Evolutionary conservation across 805 yeast genomes (phyloP).

Genomic region (Metschnikowia hibisci): DNA sequence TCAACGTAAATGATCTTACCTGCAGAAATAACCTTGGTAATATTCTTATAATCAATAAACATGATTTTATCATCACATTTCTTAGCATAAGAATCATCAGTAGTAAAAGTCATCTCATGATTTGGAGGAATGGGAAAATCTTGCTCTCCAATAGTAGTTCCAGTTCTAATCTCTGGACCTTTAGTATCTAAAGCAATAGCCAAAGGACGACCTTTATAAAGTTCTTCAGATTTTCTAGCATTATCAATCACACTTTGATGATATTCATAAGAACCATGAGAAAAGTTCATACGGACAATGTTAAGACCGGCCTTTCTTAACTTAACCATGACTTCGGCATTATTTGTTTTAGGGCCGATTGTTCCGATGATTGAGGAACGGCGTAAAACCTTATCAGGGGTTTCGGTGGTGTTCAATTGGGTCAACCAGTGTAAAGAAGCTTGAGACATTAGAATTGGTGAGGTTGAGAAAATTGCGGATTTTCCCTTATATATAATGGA

Average conservation of each 20-base stretch:
- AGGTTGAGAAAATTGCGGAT: conserved; percentile 9
- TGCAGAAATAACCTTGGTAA: conserved; percentile 82
- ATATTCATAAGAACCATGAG: conserved; percentile 97
- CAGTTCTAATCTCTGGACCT: conserved; percentile 99
- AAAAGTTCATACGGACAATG: conserved; percentile 98
- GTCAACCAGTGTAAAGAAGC: conserved; percentile 75
- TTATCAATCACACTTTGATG: conserved; percentile 96
- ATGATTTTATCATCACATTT: conserved; percentile 73
- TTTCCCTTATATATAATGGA: conserved; percentile 12
- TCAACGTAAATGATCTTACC: conserved; percentile 94
- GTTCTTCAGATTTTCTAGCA: conserved; percentile 88
- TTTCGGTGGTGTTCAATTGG: conserved; percentile 64
- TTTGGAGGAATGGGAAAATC: conserved; percentile 82
- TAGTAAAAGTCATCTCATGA: conserved; percentile 91
- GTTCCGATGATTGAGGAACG: conserved; percentile 98
- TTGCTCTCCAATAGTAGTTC: conserved; percentile 74
- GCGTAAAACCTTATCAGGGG: conserved; percentile 78
- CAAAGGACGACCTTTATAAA: conserved; percentile 92
- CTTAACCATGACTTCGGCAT: conserved; percentile 74
- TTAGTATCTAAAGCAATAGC: conserved; percentile 98
- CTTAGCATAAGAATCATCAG: conserved; percentile 75
- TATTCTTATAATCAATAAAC: conserved; percentile 93
- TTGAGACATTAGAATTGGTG: conserved; percentile 30
- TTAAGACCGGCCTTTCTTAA: conserved; percentile 96
- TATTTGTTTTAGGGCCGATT: conserved; percentile 97